Evolutionary conservation across 768 basidiomycete species (phyloP), one percentile per base, ranked within the genome.

Genomic region (Russula sp.): DNA sequence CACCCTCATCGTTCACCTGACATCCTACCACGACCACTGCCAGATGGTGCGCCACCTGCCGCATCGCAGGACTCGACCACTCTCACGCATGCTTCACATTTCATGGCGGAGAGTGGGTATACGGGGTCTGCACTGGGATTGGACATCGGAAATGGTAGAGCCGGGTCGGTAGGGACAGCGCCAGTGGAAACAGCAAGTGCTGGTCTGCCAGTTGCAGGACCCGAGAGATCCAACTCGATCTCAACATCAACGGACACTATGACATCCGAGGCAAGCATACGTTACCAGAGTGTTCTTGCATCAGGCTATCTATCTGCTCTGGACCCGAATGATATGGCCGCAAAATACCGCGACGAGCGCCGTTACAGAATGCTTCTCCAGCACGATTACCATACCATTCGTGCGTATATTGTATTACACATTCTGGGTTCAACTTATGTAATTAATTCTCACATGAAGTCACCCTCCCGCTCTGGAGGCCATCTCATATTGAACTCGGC

Each of bases 381-480:
- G 48, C 91, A 92, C 64, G 77, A 81, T 31, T 91, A 85, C 73
- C 85, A 93, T 71, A 78, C 81, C 22, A 83, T 85, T 14, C 69
- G 89, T 89, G 68, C 67, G 86, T 55, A 51, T n/a, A 42, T 51
- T 51, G 0, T 20, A 34, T 51, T 61, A 39, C 50, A 20, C 35
- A 47, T 9, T 8, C 27, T 27, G 27, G 27, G 2, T 27, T 27
- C 27, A 47, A 4, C 13, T 18, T 22, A 52, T 4, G 39, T 13
- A 42, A 65, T 22, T 4, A 1, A 8, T 4, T 27, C 42, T 27
- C 11, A 44, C 16, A 31, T 31, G 31, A n/a, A 76, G 75, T 76
- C 18, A 73, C 71, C 9, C 68, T 76, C 22, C 86, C 90, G 7
- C 73, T 91, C 6, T 94, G 90, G 90, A 78, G 76, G 5, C 91